Evolutionary conservation across 768 basidiomycete genomes (phyloP).

Genomic region (Boletus rubropictus): DNA sequence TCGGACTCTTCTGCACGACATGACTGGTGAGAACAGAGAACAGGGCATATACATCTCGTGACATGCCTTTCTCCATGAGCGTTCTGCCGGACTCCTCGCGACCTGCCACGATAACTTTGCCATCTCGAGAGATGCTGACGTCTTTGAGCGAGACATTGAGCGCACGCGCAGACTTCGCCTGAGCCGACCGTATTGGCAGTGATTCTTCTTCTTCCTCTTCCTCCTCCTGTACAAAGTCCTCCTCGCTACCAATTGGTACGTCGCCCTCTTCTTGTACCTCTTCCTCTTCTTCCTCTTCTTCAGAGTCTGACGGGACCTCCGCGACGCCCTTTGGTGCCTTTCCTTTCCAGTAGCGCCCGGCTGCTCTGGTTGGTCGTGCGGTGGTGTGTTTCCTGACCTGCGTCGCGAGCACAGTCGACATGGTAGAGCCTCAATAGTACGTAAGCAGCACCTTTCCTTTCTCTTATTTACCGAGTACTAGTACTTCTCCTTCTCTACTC

Average conservation of each 20-base stretch:
- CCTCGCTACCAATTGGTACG: conserved; percentile 53
- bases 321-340: conserved; percentile 75
- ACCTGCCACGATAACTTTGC: conserved; percentile 75
- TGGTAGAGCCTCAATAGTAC: conserved; percentile 3
- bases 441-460: background rate
- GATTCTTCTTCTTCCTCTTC: conserved; percentile 41
- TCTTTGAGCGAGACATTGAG: conserved; percentile 76
- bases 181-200: conserved; percentile 34
- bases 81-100: conserved; percentile 76
- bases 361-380: conserved; percentile 72
- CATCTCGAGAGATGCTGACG: conserved; percentile 75
- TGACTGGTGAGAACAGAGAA: conserved; percentile 1
- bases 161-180: conserved; percentile 37
- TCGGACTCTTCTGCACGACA: conserved; percentile 22
- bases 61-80: conserved; percentile 46
- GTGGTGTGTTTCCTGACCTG: conserved; percentile 64
- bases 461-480: too few relatives aligned
- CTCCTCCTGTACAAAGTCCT: conserved; percentile 44
- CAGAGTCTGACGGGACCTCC: conserved; percentile 59
- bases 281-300: conserved; percentile 50
- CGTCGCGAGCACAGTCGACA: conserved; percentile 32
- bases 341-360: conserved; percentile 85
- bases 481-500: too few relatives aligned
- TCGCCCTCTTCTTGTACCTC: conserved; percentile 46
- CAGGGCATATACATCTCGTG: conserved; percentile 18